These are phyloP conservation scores for Galerina marginata DNA, from an alignment of 768 basidiomycete species.

Conservation along the genomic window DNA sequence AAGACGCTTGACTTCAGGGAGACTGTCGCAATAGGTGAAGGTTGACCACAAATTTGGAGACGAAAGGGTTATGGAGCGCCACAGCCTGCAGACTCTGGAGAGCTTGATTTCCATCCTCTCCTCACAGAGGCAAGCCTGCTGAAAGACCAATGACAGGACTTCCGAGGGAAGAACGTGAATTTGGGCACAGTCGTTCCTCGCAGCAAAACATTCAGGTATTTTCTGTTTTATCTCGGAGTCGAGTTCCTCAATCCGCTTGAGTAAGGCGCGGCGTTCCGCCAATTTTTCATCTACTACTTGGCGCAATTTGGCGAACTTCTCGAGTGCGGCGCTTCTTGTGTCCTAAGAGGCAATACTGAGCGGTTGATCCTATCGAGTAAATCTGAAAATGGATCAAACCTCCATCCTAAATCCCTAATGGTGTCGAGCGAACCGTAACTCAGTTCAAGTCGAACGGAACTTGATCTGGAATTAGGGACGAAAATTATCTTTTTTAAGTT, in stretches of 20 bases:
- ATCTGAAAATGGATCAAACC: no score
- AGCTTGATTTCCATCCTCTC: constrained; percentile 2
- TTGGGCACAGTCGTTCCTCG: no score
- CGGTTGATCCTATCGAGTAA: no score
- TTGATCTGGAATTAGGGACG: not conserved
- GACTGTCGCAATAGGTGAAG: not conserved
- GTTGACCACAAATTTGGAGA: constrained; percentile 12
- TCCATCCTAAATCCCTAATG: no score
- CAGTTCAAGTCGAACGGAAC: no score
- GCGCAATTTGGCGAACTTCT: not conserved
- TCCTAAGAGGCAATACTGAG: no score
- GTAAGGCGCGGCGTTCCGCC: not conserved
- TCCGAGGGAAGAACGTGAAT: not conserved
- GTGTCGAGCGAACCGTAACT: no score
- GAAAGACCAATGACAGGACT: not conserved
- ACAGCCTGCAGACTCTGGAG: constrained; percentile 6
- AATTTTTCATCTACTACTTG: not conserved
- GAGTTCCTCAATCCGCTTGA: not conserved
- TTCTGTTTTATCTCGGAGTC: no score
- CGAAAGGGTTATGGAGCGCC: constrained; percentile 11
- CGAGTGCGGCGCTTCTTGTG: not conserved
- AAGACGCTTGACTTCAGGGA: constrained; percentile 2
- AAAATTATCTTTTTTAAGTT: no score
- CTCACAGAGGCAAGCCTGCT: not conserved
- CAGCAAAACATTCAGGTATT: no score